These are phyloP conservation scores for Gracilariopsis chorda DNA, from an alignment of 23 red algal species.

Conservation along the genomic window DNA sequence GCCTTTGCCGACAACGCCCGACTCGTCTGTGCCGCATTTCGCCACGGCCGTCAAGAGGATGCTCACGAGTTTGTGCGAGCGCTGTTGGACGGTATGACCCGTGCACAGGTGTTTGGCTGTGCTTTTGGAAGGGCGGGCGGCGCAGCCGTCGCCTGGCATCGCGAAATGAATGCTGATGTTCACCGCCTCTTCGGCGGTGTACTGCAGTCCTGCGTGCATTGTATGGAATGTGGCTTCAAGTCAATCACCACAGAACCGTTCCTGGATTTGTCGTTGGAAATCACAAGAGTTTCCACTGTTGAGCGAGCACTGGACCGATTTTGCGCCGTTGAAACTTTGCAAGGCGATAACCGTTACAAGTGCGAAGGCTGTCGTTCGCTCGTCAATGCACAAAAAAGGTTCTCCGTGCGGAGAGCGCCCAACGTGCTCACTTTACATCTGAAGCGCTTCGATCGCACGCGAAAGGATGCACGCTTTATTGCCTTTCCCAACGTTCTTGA, in stretches of 20 bases:
- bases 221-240: slow-evolving; percentile 44
- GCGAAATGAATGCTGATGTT: slow-evolving; percentile 53
- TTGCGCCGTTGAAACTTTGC: slow-evolving; percentile 62
- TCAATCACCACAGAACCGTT: slow-evolving; percentile 79
- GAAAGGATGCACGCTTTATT: slow-evolving; percentile 54
- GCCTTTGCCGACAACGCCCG: slow-evolving; percentile 15
- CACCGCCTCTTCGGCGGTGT: slow-evolving; percentile 88
- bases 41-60: slow-evolving; percentile 87
- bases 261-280: slow-evolving; percentile 87
- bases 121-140: not conserved
- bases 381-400: slow-evolving; percentile 66
- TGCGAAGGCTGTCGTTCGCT: slow-evolving; percentile 63
- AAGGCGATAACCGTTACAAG: slow-evolving; percentile 77
- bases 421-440: slow-evolving; percentile 88
- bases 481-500: slow-evolving; percentile 55
- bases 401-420: slow-evolving; percentile 61
- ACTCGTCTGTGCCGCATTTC: slow-evolving; percentile 59
- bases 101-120: slow-evolving; percentile 48
- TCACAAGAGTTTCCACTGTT: slow-evolving; percentile 31
- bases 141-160: slow-evolving; percentile 9
- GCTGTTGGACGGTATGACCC: slow-evolving; percentile 72
- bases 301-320: slow-evolving; percentile 64
- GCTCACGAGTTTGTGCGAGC: slow-evolving; percentile 95
- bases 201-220: slow-evolving; percentile 58
- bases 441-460: slow-evolving; percentile 77